Percentiles rank a stretch among this genome's conserved stretches.
Evolutionary conservation across 2,329 filamentous ascomycete genomes (phyloP).

Genomic region (Lecanoromycetidae sp.): DNA sequence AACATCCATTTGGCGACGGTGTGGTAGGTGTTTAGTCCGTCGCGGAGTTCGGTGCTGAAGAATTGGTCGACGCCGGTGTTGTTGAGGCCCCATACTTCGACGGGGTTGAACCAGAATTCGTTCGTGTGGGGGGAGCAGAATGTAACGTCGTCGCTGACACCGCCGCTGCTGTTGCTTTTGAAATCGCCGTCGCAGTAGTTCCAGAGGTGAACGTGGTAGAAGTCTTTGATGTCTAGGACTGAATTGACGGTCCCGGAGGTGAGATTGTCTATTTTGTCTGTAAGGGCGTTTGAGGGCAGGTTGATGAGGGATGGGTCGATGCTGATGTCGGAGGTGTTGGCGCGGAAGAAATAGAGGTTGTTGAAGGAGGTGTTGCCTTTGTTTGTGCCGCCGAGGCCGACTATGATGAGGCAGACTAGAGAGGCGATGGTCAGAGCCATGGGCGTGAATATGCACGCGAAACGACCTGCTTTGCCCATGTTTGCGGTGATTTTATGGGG

Average conservation of each 20-base stretch:
- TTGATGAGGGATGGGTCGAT: slow-evolving; percentile 31
- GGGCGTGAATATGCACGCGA: slow-evolving; percentile 77
- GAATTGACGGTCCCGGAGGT: slow-evolving; percentile 21
- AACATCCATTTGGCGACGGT: slow-evolving; percentile 71
- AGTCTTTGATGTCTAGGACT: slow-evolving; percentile 51
- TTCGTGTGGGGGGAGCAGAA: slow-evolving; percentile 60
- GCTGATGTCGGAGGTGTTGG: slow-evolving; percentile 41
- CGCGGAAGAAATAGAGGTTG: slow-evolving; percentile 43
- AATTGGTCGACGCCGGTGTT: slow-evolving; percentile 44
- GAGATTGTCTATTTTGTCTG: slow-evolving; percentile 29
- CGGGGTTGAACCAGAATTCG: slow-evolving; percentile 63
- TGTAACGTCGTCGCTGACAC: slow-evolving; percentile 31
- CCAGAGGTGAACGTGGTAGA: slow-evolving; percentile 76
- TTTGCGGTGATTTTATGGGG: slow-evolving; percentile 21
- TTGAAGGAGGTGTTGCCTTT: slow-evolving; percentile 35
- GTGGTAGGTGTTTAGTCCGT: slow-evolving; percentile 60
- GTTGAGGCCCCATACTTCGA: slow-evolving; percentile 55
- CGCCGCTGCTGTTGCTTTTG: slow-evolving; percentile 32
- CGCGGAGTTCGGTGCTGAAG: slow-evolving; percentile 54
- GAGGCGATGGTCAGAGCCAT: slow-evolving; percentile 69
- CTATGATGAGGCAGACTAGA: slow-evolving; percentile 53
- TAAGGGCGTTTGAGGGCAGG: slow-evolving; percentile 26
- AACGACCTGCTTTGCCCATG: slow-evolving; percentile 64
- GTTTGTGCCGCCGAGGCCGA: slow-evolving; percentile 46
- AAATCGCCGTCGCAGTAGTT: slow-evolving; percentile 63